Base-by-base conservation (phyloP, 495 filamentous ascomycete species). In the Neurospora sp. region DNA sequence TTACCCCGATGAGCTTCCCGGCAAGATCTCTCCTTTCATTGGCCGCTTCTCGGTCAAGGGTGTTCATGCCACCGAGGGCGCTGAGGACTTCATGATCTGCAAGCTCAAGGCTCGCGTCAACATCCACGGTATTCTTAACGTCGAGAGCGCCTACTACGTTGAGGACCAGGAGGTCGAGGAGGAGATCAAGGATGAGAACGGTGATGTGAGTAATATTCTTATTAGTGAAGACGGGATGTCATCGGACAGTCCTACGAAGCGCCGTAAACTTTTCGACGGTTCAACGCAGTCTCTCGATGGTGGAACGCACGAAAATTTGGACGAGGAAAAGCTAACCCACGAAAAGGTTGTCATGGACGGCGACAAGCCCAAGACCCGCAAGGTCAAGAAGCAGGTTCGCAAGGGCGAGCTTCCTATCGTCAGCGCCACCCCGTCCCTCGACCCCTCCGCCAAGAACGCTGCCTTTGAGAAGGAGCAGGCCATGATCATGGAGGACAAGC, bases 321-420 rank as follows among this genome's bases (percentile, higher is more conserved):
- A 66, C 27, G 53, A 66, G 0, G 53, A 2, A 66, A 66, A 66
- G 53, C 53, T 66, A 66, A 66, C 53, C 53, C 53, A 66, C 53
- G 53, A 66, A 37, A 66, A 66, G 53, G 92, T 95, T 72, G 87
- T 89, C 74, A 89, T 89, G 73, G 88, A 88, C 31, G 92, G 93
- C 40, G 87, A 87, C 74, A 93, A 93, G 83, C 93, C 93, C 78
- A 97, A 97, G 92, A 97, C 89, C 70, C 90, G 94, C 75, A 98
- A 98, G 85, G 92, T 99, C 78, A 98, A 97, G 93, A 99, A 98
- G 89, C 96, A 98, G 85, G 91, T 98, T 72, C 93, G 96, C 81
- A 98, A 97, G 87, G 96, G 96, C 76, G 96, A 98, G 74, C 88
- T 99, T 70, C 94, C 96, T 66, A 91, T 99, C 75, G 89, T 91